These are phyloP conservation scores for Yamadazyma mexicana DNA, from an alignment of 1,139 yeast genomes.

Conservation along the genomic window DNA sequence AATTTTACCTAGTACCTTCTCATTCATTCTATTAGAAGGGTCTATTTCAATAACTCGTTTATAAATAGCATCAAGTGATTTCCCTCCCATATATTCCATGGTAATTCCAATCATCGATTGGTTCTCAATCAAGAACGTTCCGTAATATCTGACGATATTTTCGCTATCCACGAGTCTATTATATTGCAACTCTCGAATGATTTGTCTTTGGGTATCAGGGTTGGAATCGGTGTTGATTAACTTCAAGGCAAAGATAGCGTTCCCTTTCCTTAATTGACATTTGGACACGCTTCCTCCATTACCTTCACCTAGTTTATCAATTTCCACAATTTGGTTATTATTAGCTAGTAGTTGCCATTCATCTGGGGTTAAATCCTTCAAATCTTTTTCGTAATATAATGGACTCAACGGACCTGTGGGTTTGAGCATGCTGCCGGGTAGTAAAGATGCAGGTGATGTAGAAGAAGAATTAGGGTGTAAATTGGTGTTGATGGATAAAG, in stretches of 20 bases:
- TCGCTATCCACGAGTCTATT: constrained; percentile 81
- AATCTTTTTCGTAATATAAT: constrained; percentile 22
- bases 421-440: constrained; percentile 6
- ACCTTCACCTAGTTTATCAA: constrained; percentile 86
- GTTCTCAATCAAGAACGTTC: constrained; percentile 79
- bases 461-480: background rate
- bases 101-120: constrained; percentile 81
- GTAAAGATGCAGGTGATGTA: constrained; percentile 4
- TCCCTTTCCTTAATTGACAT: constrained; percentile 48
- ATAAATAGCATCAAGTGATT: constrained; percentile 87
- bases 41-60: constrained; percentile 56
- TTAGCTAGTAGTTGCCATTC: constrained; percentile 75
- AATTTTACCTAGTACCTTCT: constrained; percentile 84
- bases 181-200: constrained; percentile 84
- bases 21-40: constrained; percentile 85
- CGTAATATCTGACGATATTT: constrained; percentile 86
- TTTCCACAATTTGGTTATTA: constrained; percentile 29
- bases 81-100: constrained; percentile 97
- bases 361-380: constrained; percentile 65
- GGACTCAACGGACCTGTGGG: constrained; percentile 12
- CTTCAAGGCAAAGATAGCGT: constrained; percentile 79
- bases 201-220: constrained; percentile 82
- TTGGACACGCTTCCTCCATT: constrained; percentile 89
- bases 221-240: constrained; percentile 74
- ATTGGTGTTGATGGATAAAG: constrained; percentile 4